Conservation (phyloP, 306 rosid genomes). For the Lablab purpureus region DNA sequence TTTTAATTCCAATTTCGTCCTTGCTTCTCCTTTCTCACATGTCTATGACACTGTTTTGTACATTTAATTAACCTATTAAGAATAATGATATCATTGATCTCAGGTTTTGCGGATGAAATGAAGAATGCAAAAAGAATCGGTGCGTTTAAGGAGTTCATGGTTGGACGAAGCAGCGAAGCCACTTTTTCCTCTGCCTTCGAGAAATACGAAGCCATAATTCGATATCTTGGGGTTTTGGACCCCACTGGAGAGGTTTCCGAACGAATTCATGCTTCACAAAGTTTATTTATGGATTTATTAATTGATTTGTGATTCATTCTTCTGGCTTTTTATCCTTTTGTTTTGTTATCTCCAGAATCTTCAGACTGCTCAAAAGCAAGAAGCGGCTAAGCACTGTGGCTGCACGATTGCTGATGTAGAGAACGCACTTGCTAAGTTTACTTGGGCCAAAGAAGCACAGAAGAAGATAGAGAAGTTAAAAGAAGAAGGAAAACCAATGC, state of each 20-base stretch:
- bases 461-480: conserved; percentile 74
- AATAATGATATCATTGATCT: not conserved
- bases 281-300: not conserved
- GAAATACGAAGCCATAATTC: conserved; percentile 78
- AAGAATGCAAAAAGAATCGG: conserved; percentile 74
- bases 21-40: not conserved
- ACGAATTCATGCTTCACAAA: not conserved
- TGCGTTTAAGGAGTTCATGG: conserved; percentile 71
- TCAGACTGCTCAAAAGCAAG: conserved; percentile 62
- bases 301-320: not conserved
- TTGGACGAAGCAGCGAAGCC: conserved; percentile 89
- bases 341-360: conserved; percentile 63
- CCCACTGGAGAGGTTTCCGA: conserved; percentile 78
- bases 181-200: conserved; percentile 70
- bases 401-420: conserved; percentile 87
- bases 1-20: not conserved
- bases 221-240: conserved; percentile 73
- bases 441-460: conserved; percentile 91
- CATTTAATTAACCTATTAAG: not conserved
- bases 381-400: conserved; percentile 83
- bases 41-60: no score
- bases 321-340: not conserved
- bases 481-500: conserved; percentile 93
- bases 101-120: conserved; percentile 84
- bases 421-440: conserved; percentile 82